Evolutionary conservation across 1,284 basidiomycete genomes (phyloP).

Genomic region (Sanguinoderma infundibulare): DNA sequence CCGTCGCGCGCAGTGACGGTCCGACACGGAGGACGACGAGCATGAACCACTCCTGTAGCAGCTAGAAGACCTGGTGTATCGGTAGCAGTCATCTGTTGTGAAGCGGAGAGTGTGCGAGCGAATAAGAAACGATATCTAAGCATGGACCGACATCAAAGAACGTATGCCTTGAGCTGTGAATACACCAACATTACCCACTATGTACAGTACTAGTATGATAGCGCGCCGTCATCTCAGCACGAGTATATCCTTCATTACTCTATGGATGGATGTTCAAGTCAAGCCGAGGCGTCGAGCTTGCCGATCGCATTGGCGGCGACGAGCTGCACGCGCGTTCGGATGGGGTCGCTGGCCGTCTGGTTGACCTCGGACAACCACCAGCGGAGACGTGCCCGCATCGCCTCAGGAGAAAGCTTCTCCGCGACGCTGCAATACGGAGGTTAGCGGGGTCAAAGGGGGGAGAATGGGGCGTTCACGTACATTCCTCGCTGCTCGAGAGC

Average conservation of each 20-base stretch:
- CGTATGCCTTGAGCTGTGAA: slow-evolving; percentile 25
- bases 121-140: background rate
- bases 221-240: background rate
- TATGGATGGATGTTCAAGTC: background rate
- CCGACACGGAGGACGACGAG: background rate
- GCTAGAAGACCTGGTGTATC: background rate
- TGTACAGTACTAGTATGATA: slow-evolving; percentile 16
- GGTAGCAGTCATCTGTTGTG: slow-evolving; percentile 1
- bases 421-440: slow-evolving; percentile 37
- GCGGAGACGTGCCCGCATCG: slow-evolving; percentile 51
- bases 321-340: slow-evolving; percentile 48
- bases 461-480: slow-evolving; percentile 46
- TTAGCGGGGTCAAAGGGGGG: background rate
- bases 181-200: slow-evolving; percentile 24
- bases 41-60: background rate
- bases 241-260: slow-evolving; percentile 1
- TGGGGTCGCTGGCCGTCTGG: slow-evolving; percentile 34
- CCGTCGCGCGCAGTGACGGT: background rate
- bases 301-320: slow-evolving; percentile 36
- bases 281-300: slow-evolving; percentile 15
- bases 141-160: too few relatives aligned
- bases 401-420: slow-evolving; percentile 42
- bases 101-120: slow-evolving; percentile 6
- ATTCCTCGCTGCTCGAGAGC: slow-evolving; percentile 76
- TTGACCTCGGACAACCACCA: slow-evolving; percentile 62